Evolutionary conservation across 305 asterid genomes (phyloP).

Genomic region (Coffea humblotiana): DNA sequence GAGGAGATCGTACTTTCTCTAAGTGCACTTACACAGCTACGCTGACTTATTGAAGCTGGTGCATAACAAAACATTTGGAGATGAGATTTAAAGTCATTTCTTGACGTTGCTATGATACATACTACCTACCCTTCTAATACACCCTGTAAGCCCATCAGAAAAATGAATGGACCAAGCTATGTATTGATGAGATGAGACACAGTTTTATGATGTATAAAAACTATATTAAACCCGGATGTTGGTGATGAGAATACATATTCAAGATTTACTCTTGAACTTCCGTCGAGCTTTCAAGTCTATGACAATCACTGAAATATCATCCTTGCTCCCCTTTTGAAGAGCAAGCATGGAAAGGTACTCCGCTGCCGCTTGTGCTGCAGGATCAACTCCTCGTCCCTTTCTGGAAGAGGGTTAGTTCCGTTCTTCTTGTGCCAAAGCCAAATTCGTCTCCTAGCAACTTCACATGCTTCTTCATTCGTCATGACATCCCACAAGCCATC

Average conservation of each 20-base stretch:
- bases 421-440: conserved; percentile 78
- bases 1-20: background rate
- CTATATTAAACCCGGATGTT: conserved; percentile 24
- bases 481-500: conserved; percentile 86
- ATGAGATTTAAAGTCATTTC: background rate
- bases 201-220: conserved; percentile 29
- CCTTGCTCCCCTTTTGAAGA: conserved; percentile 75
- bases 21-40: conserved; percentile 1
- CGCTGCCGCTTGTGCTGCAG: conserved; percentile 87
- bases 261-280: conserved; percentile 65
- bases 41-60: too few species aligned
- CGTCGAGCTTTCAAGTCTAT: conserved; percentile 72
- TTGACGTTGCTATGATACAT: conserved; percentile 35
- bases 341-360: conserved; percentile 69
- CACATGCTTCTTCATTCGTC: conserved; percentile 75
- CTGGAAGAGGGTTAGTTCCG: conserved; percentile 33
- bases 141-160: conserved; percentile 54
- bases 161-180: conserved; percentile 56
- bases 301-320: conserved; percentile 73
- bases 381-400: conserved; percentile 61
- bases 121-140: conserved; percentile 41
- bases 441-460: conserved; percentile 58
- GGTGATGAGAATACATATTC: conserved; percentile 20
- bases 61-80: background rate
- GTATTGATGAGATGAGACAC: conserved; percentile 26